Evolutionary conservation across 1,284 basidiomycete genomes (phyloP), one percentile per base, ranked within the genome.

Genomic region (Pterulicium gracile): DNA sequence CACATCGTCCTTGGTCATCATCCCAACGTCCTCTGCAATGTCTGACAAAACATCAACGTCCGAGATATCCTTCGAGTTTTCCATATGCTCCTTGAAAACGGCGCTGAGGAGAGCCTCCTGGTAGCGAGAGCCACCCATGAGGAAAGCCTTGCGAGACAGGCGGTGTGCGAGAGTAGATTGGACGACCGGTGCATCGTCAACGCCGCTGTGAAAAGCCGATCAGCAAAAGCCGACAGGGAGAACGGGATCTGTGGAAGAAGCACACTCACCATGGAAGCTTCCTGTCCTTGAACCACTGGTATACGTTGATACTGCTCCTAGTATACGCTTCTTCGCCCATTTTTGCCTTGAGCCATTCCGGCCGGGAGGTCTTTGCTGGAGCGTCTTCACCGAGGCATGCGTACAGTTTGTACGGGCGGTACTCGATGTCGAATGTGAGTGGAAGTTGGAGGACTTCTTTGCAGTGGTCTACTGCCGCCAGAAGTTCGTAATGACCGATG

Each of bases 111-210:
- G 56, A 0, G 73, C 67, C 19, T 74, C 60, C 58, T 91, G 88
- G 45, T 75, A 61, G 7, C 65, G 58, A 58, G 81, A 75, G 1
- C 85, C 85, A 27, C 82, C 83, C 12, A 78, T 53, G 52, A 72
- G 65, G 58, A 73, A 82, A 1, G 86, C 86, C 56, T 87, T 88
- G 45, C 73, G 71, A 24, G 81, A 70, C 22, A 91, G 68, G 5
- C 88, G 77, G 58, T 91, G 88, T 1, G 82, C 83, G 18, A 70
- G 67, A 15, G 68, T 79, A 14, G 86, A 82, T 52, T 79, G 77
- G 50, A 73, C 72, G 49, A 89, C 66, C 10, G 27, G 27, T 24
- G 72, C 63, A 15, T 86, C 86, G 10, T 67, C 66, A 52, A 78
- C 75, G 2, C 70, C 64, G 44, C 77, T 81, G 49, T 40, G 51